These are phyloP conservation scores for Leccinum subatratum DNA, from an alignment of 1,284 basidiomycete species.

Conservation along the genomic window DNA sequence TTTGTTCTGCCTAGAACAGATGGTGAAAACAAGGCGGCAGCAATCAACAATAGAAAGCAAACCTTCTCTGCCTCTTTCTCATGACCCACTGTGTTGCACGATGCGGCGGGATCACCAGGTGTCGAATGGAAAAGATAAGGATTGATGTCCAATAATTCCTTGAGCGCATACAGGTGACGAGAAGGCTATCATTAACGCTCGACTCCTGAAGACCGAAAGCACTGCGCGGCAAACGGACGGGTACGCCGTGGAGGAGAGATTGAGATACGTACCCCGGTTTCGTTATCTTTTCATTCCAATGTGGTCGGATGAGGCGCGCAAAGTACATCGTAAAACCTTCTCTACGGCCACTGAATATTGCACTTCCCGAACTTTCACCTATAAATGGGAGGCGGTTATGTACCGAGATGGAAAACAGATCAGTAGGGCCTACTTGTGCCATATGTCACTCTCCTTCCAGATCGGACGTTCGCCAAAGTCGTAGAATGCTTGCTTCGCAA, in stretches of 20 bases:
- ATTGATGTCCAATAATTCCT: conserved; percentile 72
- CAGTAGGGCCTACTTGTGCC: conserved; percentile 48
- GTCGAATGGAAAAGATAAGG: conserved; percentile 75
- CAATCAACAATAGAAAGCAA: conserved; percentile 11
- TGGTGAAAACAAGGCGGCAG: conserved; percentile 8
- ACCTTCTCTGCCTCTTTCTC: conserved; percentile 86
- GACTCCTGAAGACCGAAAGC: conserved; percentile 46
- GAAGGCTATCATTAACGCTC: conserved; percentile 56
- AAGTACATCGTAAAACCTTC: conserved; percentile 89
- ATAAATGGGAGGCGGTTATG: conserved; percentile 7
- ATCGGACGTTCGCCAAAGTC: conserved; percentile 79
- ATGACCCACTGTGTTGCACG: conserved; percentile 48
- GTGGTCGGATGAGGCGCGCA: conserved; percentile 75
- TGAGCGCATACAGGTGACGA: conserved; percentile 69
- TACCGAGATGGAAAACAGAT: conserved; percentile 15
- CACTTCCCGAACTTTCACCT: conserved; percentile 68
- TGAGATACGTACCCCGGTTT: conserved; percentile 45
- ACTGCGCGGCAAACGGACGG: conserved; percentile 27
- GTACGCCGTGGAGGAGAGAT: not conserved
- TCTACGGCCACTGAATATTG: conserved; percentile 81
- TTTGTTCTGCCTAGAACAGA: conserved; percentile 65
- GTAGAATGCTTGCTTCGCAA: conserved; percentile 78
- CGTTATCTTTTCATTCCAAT: conserved; percentile 83
- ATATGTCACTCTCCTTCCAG: conserved; percentile 71
- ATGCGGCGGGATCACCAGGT: conserved; percentile 56